Conservation (phyloP, 2,329 filamentous ascomycete species). For the Aphanoascus verrucosus region DNA sequence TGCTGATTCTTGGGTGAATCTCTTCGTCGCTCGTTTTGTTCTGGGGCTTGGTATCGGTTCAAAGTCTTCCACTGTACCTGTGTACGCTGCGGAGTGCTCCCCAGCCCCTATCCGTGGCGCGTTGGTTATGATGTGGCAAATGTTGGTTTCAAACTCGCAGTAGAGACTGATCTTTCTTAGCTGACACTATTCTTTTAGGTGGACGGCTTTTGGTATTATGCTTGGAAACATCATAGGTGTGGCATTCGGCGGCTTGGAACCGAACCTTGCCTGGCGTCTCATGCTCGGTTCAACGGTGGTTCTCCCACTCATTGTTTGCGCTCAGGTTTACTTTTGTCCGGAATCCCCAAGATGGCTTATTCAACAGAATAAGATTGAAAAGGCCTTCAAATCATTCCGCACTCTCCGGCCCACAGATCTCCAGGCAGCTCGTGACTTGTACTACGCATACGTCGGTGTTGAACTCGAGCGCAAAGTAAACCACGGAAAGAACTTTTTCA, state of each 20-base stretch:
- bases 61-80: conserved; percentile 37
- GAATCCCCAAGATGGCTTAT: conserved; percentile 44
- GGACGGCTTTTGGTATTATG: conserved; percentile 39
- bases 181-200: conserved; percentile 15
- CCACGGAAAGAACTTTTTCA: conserved; percentile 42
- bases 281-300: conserved; percentile 60
- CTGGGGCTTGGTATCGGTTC: conserved; percentile 35
- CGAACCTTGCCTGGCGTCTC: conserved; percentile 53
- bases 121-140: conserved; percentile 45
- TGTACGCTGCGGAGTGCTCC: conserved; percentile 41
- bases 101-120: conserved; percentile 42
- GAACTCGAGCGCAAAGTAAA: conserved; percentile 48
- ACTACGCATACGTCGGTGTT: conserved; percentile 50
- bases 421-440: conserved; percentile 47
- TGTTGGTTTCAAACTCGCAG: conserved; percentile 23
- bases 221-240: conserved; percentile 42
- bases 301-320: conserved; percentile 47
- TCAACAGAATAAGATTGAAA: conserved; percentile 35
- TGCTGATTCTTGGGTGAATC: conserved; percentile 34
- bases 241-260: conserved; percentile 33
- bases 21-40: conserved; percentile 35
- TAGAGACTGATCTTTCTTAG: neutral
- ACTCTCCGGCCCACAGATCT: conserved; percentile 41
- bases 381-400: conserved; percentile 42
- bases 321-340: conserved; percentile 56